Evolutionary conservation across 139 green algal genomes (phyloP), one percentile per base, ranked within the genome.

Genomic region (Tetratostichococcus sp.): DNA sequence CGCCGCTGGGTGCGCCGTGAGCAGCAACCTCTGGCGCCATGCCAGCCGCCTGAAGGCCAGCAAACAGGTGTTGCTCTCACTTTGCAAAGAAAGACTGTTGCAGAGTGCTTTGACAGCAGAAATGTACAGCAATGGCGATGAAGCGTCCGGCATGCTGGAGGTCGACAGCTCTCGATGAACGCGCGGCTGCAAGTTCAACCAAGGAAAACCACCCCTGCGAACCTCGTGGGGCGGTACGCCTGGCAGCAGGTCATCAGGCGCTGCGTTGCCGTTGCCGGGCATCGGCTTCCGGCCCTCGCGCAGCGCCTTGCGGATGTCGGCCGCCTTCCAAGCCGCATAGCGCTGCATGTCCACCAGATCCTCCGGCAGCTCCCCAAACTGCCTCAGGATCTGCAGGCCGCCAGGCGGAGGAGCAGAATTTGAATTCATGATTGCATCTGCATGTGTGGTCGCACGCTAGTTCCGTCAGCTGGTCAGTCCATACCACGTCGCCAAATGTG

Each of bases 241-340:
- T 1, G 78, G 67, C 30, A 79, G 57, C 67, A 69, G 65, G 8
- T 57, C 42, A 11, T 78, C 43, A 35, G 72, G 39, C 6, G 72
- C 69, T 28, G 43, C 35, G 26, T 77, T 71, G 5, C 32, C 75
- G 23, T 62, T 77, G 35, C 70, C 72, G 1, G 90, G 80, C 17
- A 68, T 76, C 0, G 92, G 91, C 33, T 75, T 35, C 16, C 88
- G 76, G n/a, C 92, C 91, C 82, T 97, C 92, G 3, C 86, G 76
- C 1, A 96, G 39, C 0, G 93, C 93, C 77, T 93, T 95, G 72
- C 85, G 79, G 26, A 97, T 94, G 35, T 97, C 93, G 17, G 92
- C 86, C 0, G 93, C 93, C 3, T 93, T 87, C 92, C 92, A 97
- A 5, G 86, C 77, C 1, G 92, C 89, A 71, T 96, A 97, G 33